Base-by-base conservation (phyloP, 805 yeast genomes). In the Monosporozyma solicola region DNA sequence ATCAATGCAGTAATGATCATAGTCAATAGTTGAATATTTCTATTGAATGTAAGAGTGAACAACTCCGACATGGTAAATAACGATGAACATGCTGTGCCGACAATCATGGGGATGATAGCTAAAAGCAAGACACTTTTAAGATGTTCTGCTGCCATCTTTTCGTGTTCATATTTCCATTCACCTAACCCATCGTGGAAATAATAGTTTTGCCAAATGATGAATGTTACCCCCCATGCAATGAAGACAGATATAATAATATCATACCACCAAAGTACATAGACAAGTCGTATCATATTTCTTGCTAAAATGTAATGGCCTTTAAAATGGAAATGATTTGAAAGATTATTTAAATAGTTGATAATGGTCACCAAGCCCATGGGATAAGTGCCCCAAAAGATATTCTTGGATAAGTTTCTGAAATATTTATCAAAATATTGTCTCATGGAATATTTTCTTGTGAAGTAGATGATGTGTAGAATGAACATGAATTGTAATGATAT, bases 101-200 rank as follows among this genome's bases (percentile, higher is more conserved):
- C 96, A 1, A 88, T 86, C 31, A 87, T 68, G 0, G 96, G 78
- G 20, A 90, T 92, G n/a, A 87, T 76, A 0, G 95, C 94, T 50
- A 90, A 70, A 24, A 90, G 65, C 3, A 85, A 66, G 2, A 84
- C 75, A 25, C 87, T 77, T 58, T 78, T 79, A 48, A 88, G 62
- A 27, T 73, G 65, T 5, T 71, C 68, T 0, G 66, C 58, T n/a
- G 72, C 63, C 13, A 71, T 52, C 27, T 61, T 58, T 22, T 59
- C 52, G 41, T 50, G 39, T 11, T 35, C 25, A 7, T 32, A 7
- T 5, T 45, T 67, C 57, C 51, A 50, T 8, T 37, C 39, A 10
- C 50, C 52, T 24, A 16, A 25, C 9, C 51, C 55, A 55, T 64
- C 59, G 61, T 73, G 59, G 67, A 69, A 45, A 49, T 56, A 56